Evolutionary conservation across 2,329 filamentous ascomycete species (phyloP), one percentile per base, ranked within the genome.

Genomic region (Ambrosiella xylebori): DNA sequence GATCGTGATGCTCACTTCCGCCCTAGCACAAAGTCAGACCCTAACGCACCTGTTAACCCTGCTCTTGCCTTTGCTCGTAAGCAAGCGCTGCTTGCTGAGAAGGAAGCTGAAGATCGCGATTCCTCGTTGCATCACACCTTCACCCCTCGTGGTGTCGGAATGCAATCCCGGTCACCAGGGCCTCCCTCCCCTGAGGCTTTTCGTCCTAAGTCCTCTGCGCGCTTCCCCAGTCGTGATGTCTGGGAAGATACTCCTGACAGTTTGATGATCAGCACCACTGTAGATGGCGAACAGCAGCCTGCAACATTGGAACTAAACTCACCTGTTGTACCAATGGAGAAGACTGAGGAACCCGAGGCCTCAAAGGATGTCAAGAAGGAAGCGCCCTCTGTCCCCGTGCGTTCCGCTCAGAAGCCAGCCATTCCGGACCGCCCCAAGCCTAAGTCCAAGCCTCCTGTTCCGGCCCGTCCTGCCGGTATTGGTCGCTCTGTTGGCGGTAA

Each of bases 181-280:
- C 40, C 55, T 17, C 40, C 47, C 36, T 36, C 59, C 4, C 35
- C 40, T 19, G 55, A 57, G 13, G 38, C 47, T 49, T 54, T 57
- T 37, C 56, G 57, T n/a, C 54, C 57, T 17, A 52, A 50, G 27
- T 41, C 52, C 19, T 51, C 57, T 19, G 38, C 47, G 13, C 47
- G 57, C 52, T 97, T 97, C 68, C 91, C 91, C 0, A 95, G 90
- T 67, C 82, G 82, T 57, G 91, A 97, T 70, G 82, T 96, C 47
- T 96, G 91, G 91, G 91, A 97, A 71, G 91, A 97, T 68, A 83
- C 80, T 0, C 91, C 91, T 1, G 88, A 95, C 64, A 91, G 87
- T 65, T 78, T 86, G 59, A 78, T 85, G 62, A 77, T 94, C 17
- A 82, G 89, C 65, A 86, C 90, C 0, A 90, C 85, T 0, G 82